A percentile compares a stretch with the other conserved stretches of the same genome.
Conservation (phyloP, 192 early-diverging fungal species). For the Coemansia asiatica region DNA sequence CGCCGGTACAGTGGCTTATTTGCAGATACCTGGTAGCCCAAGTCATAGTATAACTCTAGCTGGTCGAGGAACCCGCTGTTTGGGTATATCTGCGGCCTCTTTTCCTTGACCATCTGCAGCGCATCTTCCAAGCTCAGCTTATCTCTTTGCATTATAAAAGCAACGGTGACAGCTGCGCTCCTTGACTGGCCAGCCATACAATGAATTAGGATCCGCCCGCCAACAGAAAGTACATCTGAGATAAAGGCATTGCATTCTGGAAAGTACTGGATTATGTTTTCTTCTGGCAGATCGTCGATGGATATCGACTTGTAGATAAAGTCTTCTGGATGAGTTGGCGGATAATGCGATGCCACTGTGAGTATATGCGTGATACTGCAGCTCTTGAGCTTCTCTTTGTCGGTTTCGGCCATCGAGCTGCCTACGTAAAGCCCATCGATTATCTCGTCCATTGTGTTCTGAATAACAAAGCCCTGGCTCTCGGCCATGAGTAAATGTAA, state of each 20-base stretch:
- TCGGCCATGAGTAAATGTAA: neutral
- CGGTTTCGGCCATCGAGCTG: slow-evolving; percentile 53
- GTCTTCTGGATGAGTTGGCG: slow-evolving; percentile 39
- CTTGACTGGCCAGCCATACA: slow-evolving; percentile 72
- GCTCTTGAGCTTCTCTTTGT: slow-evolving; percentile 30
- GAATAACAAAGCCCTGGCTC: slow-evolving; percentile 46
- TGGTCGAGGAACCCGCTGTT: slow-evolving; percentile 68
- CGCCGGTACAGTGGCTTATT: slow-evolving; percentile 62
- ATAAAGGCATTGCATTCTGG: slow-evolving; percentile 65
- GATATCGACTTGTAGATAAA: slow-evolving; percentile 60
- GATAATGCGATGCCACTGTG: slow-evolving; percentile 37
- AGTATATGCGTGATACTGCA: slow-evolving; percentile 51
- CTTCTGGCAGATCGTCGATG: slow-evolving; percentile 62
- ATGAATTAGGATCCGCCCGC: slow-evolving; percentile 66
- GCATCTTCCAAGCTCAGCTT: slow-evolving; percentile 55
- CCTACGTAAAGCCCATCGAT: slow-evolving; percentile 49
- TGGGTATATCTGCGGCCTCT: slow-evolving; percentile 57
- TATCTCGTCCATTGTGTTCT: slow-evolving; percentile 49
- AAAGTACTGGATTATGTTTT: slow-evolving; percentile 73
- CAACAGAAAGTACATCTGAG: slow-evolving; percentile 35
- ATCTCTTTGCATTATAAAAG: slow-evolving; percentile 67
- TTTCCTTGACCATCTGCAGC: slow-evolving; percentile 35
- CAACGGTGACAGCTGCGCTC: slow-evolving; percentile 63
- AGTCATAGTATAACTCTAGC: slow-evolving; percentile 60
- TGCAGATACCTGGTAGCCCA: slow-evolving; percentile 60